phyloP scores from a whole-genome alignment of 1,139 yeast species.

The Scheffersomyces cryptocercus region DNA sequence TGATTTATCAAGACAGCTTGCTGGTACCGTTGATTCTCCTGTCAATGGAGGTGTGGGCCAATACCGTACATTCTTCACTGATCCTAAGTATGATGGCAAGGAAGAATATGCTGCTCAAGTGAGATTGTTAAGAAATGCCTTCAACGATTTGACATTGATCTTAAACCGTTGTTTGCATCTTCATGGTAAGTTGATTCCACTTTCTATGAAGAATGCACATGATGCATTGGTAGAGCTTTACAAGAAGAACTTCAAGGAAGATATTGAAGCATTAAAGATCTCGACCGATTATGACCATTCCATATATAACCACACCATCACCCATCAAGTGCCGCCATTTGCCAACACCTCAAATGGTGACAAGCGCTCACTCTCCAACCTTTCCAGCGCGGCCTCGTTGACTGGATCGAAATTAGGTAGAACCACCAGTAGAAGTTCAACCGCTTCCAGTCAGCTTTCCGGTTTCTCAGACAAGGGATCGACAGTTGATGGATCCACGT shows the following conservation, averaged over 20 bases:
- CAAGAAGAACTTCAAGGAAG: slow-evolving; percentile 67
- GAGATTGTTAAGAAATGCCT: slow-evolving; percentile 56
- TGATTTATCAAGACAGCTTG: slow-evolving; percentile 73
- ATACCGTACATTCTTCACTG: slow-evolving; percentile 67
- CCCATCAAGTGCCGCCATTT: slow-evolving; percentile 14
- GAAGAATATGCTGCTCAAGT: slow-evolving; percentile 49
- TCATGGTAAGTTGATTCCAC: slow-evolving; percentile 68
- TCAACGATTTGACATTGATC: slow-evolving; percentile 67
- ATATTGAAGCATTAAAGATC: slow-evolving; percentile 48
- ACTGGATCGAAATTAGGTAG: slow-evolving; percentile 29
- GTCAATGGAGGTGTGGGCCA: slow-evolving; percentile 92
- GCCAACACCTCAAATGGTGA: slow-evolving; percentile 11
- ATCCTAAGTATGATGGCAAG: slow-evolving; percentile 35
- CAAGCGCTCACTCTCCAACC: slow-evolving; percentile 19
- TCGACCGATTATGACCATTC: slow-evolving; percentile 33
- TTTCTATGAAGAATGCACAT: slow-evolving; percentile 61
- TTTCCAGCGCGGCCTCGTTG: slow-evolving; percentile 13
- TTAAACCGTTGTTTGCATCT: slow-evolving; percentile 67
- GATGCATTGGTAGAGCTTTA: slow-evolving; percentile 64
- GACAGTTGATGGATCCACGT: slow-evolving; percentile 8
- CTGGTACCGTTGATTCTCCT: slow-evolving; percentile 91
- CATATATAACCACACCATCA: slow-evolving; percentile 24
- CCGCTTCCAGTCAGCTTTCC: slow-evolving; percentile 31
- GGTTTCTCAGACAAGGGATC: slow-evolving; percentile 20
- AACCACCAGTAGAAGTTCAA: slow-evolving; percentile 33